phyloP scores from a whole-genome alignment of 768 basidiomycete species.

The Tubosaeta sp. region DNA sequence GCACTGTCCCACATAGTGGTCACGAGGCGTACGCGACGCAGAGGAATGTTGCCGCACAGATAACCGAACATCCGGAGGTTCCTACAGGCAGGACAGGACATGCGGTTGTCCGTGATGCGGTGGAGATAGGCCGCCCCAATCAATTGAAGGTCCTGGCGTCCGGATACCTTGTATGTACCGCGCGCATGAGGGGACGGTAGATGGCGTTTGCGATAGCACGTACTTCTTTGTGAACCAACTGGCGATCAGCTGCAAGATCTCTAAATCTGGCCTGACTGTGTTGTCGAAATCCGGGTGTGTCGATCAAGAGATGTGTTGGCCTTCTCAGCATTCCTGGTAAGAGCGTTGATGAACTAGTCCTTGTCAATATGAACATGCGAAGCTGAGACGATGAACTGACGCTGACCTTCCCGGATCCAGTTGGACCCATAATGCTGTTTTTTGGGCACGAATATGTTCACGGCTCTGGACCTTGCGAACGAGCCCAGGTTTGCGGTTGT shows the following conservation, averaged over 20 bases:
- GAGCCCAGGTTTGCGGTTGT: no score
- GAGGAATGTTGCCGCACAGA: constrained; percentile 31
- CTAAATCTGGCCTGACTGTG: background rate
- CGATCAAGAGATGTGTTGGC: background rate
- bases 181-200: background rate
- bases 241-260: background rate
- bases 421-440: background rate
- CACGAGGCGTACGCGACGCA: constrained; percentile 16
- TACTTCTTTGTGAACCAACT: no score
- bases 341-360: background rate
- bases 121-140: constrained; percentile 33
- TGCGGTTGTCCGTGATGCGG: constrained; percentile 33
- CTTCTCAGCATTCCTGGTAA: background rate
- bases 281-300: background rate
- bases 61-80: constrained; percentile 30
- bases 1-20: constrained; percentile 43
- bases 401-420: background rate
- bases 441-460: no score
- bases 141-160: background rate
- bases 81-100: constrained; percentile 26
- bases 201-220: background rate
- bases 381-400: no score
- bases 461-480: no score
- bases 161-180: constrained; percentile 11
- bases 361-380: background rate